Conservation (phyloP, 1,284 basidiomycete genomes). For the Boletus mariae region DNA sequence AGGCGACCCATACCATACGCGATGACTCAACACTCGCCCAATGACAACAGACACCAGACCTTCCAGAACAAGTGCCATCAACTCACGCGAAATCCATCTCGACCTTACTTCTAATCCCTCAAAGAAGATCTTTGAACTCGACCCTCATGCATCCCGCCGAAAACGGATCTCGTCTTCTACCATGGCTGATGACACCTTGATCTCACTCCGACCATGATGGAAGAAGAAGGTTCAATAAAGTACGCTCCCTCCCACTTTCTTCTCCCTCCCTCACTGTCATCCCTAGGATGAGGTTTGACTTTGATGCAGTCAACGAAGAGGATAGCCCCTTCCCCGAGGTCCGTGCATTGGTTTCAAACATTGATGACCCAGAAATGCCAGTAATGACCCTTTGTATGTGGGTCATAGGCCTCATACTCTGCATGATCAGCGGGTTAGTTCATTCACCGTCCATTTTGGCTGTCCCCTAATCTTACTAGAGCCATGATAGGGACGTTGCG, state of each 20-base stretch:
- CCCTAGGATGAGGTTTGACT: slow-evolving; percentile 72
- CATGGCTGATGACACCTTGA: slow-evolving; percentile 34
- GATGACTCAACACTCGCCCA: slow-evolving; percentile 35
- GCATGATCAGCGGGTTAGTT: slow-evolving; percentile 58
- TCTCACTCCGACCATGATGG: slow-evolving; percentile 41
- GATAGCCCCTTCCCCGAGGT: slow-evolving; percentile 98
- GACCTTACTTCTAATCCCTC: slow-evolving; percentile 36
- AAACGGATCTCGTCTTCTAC: slow-evolving; percentile 37
- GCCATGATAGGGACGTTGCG: slow-evolving; percentile 59
- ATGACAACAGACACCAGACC: slow-evolving; percentile 31
- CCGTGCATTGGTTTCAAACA: slow-evolving; percentile 92
- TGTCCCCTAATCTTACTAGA: slow-evolving; percentile 33
- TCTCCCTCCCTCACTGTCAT: slow-evolving; percentile 8
- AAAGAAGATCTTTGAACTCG: slow-evolving; percentile 32
- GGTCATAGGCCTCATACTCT: slow-evolving; percentile 77
- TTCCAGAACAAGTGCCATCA: slow-evolving; percentile 33
- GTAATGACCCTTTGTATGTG: slow-evolving; percentile 87
- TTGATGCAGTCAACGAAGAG: slow-evolving; percentile 80
- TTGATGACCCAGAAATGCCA: slow-evolving; percentile 96
- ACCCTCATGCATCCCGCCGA: slow-evolving; percentile 20
- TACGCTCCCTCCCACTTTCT: slow-evolving; percentile 32
- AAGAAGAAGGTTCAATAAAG: slow-evolving; percentile 57
- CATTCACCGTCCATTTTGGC: slow-evolving; percentile 10
- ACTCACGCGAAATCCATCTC: slow-evolving; percentile 45
- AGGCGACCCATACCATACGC: slow-evolving; percentile 49